Evolutionary conservation across 805 yeast genomes (phyloP).

Genomic region (Candida verbasci): DNA sequence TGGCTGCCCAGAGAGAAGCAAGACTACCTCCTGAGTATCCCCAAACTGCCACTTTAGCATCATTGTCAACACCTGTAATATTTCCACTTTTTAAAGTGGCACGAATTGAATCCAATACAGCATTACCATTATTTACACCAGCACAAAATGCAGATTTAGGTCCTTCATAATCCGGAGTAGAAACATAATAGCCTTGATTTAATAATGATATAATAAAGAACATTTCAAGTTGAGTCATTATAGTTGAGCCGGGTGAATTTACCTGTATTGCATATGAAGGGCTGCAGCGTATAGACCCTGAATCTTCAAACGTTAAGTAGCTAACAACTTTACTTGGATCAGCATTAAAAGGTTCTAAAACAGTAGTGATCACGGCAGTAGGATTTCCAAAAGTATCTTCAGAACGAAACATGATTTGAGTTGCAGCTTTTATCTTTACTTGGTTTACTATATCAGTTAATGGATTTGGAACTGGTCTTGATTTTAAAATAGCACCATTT

Average conservation of each 20-base stretch:
- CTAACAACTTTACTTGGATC: conserved; percentile 22
- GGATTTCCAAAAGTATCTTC: conserved; percentile 23
- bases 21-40: conserved; percentile 39
- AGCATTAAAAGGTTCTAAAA: conserved; percentile 26
- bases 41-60: conserved; percentile 24
- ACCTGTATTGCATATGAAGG: conserved; percentile 20
- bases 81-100: conserved; percentile 18
- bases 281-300: conserved; percentile 21
- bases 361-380: conserved; percentile 21
- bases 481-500: conserved; percentile 20
- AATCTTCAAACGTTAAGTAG: conserved; percentile 27
- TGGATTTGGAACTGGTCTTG: conserved; percentile 16
- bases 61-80: conserved; percentile 15
- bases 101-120: conserved; percentile 25
- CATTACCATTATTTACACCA: conserved; percentile 27
- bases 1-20: conserved; percentile 36
- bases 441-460: conserved; percentile 16
- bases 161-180: conserved; percentile 34
- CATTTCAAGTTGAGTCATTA: conserved; percentile 15
- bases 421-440: conserved; percentile 17
- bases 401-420: conserved; percentile 20
- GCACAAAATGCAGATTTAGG: conserved; percentile 27
- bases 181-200: conserved; percentile 28
- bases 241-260: conserved; percentile 12
- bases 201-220: conserved; percentile 16